Base-by-base conservation (phyloP, 2,329 filamentous ascomycete species). In the Rosellinia necatrix region DNA sequence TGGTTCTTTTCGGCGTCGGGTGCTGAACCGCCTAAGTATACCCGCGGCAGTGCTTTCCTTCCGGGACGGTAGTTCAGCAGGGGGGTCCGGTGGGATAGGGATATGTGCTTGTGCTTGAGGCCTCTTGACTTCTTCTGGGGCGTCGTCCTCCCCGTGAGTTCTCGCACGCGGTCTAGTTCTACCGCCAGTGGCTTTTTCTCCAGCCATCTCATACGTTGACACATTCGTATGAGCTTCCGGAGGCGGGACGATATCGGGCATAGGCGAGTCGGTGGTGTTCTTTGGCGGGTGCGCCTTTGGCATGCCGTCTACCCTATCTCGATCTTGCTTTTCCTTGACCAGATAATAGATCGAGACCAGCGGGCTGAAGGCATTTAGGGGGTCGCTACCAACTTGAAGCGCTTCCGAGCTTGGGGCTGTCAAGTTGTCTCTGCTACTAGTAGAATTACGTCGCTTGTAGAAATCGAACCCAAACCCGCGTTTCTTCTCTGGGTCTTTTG, bases 331-430 rank as follows among this genome's bases (percentile, higher is more conserved):
- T 76, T 99, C 94, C 64, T 86, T 88, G n/a, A 96, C 94, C 3
- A 99, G 82, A 68, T 96, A 96, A 73, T 99, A 99, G 12, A 99
- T 88, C 1, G 94, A 97, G 6, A 97, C 80, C 12, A 97, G 78
- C 6, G 94, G 94, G 66, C 90, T 93, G 71, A 90, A 99, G 3
- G 94, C 94, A 71, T 97, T 97, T 55, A 96, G 77, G 1, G 94
- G 92, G 68, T 99, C 94, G 53, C 83, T 84, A 9, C 92, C 92
- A 29, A 93, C 76, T 62, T 91, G 86, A 15, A 97, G 80, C 3
- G 89, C 90, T 71, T 99, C 94, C 1, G 86, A 84, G 48, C 93
- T 97, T n/a, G 90, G 88, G 1, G 87, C 88, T 4, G 82, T 85
- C 61, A 99, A 77, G 3, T 92, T 96, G 70, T 97, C 94, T 63